Percentiles rank a stretch among this genome's conserved stretches.
These are phyloP conservation scores for Drosera capensis DNA, from an alignment of 148 eudicot species.

Conservation along the genomic window DNA sequence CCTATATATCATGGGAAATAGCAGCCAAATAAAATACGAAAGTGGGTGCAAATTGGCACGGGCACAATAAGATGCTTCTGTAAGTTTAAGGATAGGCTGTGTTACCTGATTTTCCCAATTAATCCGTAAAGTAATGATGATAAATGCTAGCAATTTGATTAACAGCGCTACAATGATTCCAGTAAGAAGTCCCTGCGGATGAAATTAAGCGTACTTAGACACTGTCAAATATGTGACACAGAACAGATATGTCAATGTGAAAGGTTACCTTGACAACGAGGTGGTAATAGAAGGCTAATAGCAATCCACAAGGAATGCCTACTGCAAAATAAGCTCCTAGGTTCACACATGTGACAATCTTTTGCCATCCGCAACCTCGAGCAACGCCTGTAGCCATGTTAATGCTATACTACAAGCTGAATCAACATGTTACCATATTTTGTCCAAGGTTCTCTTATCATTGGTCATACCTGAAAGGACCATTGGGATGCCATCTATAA, in stretches of 20 bases:
- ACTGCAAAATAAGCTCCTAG: slow-evolving; percentile 65
- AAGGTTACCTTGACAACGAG: slow-evolving; percentile 10
- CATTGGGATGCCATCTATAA: slow-evolving; percentile 29
- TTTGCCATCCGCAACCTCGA: slow-evolving; percentile 77
- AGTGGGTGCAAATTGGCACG: no score
- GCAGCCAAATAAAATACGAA: no score
- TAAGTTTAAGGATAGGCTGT: no score
- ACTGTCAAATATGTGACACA: background rate
- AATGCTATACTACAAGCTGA: background rate
- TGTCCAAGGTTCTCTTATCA: background rate
- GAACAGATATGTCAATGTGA: background rate
- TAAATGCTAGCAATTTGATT: slow-evolving; percentile 30
- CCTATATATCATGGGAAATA: no score
- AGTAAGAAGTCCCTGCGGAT: slow-evolving; percentile 40
- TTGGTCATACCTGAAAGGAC: slow-evolving; percentile 37
- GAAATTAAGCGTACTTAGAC: background rate
- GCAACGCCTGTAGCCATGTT: slow-evolving; percentile 26
- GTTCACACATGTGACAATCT: slow-evolving; percentile 62
- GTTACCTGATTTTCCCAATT: slow-evolving; percentile 55
- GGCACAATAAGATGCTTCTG: background rate
- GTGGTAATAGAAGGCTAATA: slow-evolving; percentile 17
- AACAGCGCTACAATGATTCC: slow-evolving; percentile 41
- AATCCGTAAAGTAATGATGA: slow-evolving; percentile 30
- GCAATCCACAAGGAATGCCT: slow-evolving; percentile 47
- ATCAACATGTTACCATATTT: background rate